Percentiles rank a stretch among this genome's conserved stretches.
phyloP scores from a whole-genome alignment of 768 basidiomycete genomes.

The Daedaleopsis nitida region DNA sequence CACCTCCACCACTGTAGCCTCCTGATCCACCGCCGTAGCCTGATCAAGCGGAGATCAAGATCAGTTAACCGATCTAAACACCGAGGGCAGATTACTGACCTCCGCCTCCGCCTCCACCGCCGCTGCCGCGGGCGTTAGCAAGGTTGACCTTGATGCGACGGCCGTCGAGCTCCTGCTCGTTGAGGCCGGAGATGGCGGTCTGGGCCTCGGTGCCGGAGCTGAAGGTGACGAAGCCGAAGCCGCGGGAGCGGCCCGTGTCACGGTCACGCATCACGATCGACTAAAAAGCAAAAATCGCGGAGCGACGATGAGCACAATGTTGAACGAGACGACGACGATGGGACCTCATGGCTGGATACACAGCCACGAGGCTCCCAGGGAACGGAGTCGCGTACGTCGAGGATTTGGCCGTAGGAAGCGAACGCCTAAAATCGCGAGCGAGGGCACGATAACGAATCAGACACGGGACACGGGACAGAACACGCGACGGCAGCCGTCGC shows the following conservation, averaged over 20 bases:
- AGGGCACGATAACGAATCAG: slow-evolving; percentile 47
- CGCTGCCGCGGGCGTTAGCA: slow-evolving; percentile 67
- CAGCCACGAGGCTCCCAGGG: slow-evolving; percentile 24
- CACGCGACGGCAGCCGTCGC: slow-evolving; percentile 21
- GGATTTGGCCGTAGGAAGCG: slow-evolving; percentile 74
- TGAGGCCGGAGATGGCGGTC: slow-evolving; percentile 70
- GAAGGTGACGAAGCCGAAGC: slow-evolving; percentile 95
- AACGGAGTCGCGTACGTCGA: slow-evolving; percentile 72
- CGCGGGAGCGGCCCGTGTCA: slow-evolving; percentile 95
- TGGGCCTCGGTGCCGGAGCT: slow-evolving; percentile 64
- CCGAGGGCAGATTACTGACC: slow-evolving; percentile 3
- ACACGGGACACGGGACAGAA: slow-evolving; percentile 36
- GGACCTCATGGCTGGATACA: slow-evolving; percentile 15
- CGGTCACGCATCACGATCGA: slow-evolving; percentile 99
- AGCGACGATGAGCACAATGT: slow-evolving; percentile 36
- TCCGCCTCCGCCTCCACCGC: slow-evolving; percentile 51
- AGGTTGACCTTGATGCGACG: slow-evolving; percentile 88
- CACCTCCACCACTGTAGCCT: slow-evolving; percentile 24
- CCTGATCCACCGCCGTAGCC: slow-evolving; percentile 37
- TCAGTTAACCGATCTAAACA: background rate
- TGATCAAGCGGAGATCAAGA: background rate
- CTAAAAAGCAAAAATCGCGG: slow-evolving; percentile 45
- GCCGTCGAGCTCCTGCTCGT: slow-evolving; percentile 94
- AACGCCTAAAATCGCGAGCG: slow-evolving; percentile 69
- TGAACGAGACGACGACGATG: background rate